Evolutionary conservation across 2,329 filamentous ascomycete species (phyloP), one percentile per base, ranked within the genome.

Genomic region (Pseudogymnoascus sp.): DNA sequence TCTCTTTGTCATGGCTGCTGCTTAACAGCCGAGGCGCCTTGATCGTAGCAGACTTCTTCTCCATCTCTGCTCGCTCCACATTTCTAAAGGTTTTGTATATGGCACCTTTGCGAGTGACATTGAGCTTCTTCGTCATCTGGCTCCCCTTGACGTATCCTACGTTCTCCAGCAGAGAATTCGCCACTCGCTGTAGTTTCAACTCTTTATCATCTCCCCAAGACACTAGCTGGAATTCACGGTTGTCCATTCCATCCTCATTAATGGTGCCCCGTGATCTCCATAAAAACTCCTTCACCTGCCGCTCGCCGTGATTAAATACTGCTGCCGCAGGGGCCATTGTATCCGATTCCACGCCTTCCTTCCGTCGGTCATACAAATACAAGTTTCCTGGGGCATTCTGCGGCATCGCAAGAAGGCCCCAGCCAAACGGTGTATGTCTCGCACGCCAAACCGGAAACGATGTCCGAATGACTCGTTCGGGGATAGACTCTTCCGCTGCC

Each of bases 131-230:
- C 5, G 81, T 81, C 17, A 87, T 83, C 3, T 81, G 80, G 59
- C 79, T 81, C 4, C 89, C 90, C 70, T 87, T 90, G 50, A 84
- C 78, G 71, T 90, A 89, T 2, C 90, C 90, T 13, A 95, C 87
- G 1, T 82, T 79, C 62, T 83, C 78, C 0, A 94, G 77, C 31
- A 86, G 77, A 26, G 84, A 77, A 0, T 84, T 76, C 40, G 90
- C 82, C 17, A 92, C 82, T 57, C 85, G 86, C 70, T 96, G 89
- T 29, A 97, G 79, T 58, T 89, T 86, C 31, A 97, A 78, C 69
- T 92, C 84, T 66, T 88, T 89, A 72, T 97, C 93, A 58, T 89
- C 87, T 26, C 92, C 92, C 92, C 92, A 97, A 0, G 92, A 92
- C 0, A 97, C 90, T 15, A 97, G 79, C 72, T 97, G 92, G 65